A percentile compares a stretch with the other conserved stretches of the same genome.
phyloP scores from a whole-genome alignment of 1,284 basidiomycete species.

The Ustilago loliicola region DNA sequence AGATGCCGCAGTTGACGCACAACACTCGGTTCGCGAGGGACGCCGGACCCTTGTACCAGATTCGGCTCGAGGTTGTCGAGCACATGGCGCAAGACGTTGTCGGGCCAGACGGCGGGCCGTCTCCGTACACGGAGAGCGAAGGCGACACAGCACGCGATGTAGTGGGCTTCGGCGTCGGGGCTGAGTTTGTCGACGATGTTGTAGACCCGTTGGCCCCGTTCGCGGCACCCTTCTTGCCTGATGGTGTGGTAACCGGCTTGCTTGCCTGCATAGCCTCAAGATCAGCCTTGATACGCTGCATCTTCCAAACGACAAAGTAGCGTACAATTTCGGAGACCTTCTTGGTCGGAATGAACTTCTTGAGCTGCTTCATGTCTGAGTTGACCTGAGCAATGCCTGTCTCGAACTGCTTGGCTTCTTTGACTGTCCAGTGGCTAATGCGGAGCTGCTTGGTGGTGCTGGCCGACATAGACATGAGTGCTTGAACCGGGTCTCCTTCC shows the following conservation, averaged over 20 bases:
- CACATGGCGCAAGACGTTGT: conserved; percentile 62
- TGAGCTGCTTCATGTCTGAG: conserved; percentile 82
- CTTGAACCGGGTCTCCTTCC: conserved; percentile 79
- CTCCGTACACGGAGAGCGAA: conserved; percentile 55
- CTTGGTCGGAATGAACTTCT: conserved; percentile 80
- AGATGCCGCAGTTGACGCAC: conserved; percentile 66
- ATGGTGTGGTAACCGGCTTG: conserved; percentile 13
- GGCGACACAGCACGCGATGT: conserved; percentile 62
- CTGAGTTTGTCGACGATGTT: conserved; percentile 10
- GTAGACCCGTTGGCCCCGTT: conserved; percentile 21
- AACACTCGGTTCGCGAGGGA: conserved; percentile 59
- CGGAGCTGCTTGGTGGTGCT: conserved; percentile 75
- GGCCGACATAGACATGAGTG: conserved; percentile 81
- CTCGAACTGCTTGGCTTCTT: conserved; percentile 82
- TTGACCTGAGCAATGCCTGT: conserved; percentile 79
- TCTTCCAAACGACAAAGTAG: conserved; percentile 88
- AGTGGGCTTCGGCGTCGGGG: conserved; percentile 37
- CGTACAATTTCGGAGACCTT: conserved; percentile 83
- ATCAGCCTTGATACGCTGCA: conserved; percentile 70
- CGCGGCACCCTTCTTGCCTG: conserved; percentile 18
- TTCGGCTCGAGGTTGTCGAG: conserved; percentile 48
- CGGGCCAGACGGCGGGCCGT: conserved; percentile 34
- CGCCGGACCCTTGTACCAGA: conserved; percentile 67
- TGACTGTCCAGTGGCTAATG: conserved; percentile 75
- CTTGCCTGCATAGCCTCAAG: conserved; percentile 31